Percentiles rank a stretch among this genome's conserved stretches.
These are phyloP conservation scores for Astrothelium subdiscretum DNA, from an alignment of 495 filamentous ascomycete species.

Conservation along the genomic window DNA sequence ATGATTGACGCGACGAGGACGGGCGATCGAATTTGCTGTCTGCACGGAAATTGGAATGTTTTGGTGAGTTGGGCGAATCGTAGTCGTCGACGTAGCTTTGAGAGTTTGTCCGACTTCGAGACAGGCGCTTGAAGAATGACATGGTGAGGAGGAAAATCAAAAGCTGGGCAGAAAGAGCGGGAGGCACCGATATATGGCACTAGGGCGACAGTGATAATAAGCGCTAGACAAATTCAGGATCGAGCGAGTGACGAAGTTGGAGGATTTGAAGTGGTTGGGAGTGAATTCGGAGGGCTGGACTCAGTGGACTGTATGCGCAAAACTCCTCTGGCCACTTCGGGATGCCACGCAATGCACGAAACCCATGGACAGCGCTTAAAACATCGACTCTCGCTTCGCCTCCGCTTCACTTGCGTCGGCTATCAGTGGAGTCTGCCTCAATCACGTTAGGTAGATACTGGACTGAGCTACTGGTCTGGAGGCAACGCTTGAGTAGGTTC, in stretches of 20 bases:
- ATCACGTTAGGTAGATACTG: too few relatives aligned
- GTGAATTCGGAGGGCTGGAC: not conserved
- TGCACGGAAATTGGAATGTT: not conserved
- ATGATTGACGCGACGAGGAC: slow-evolving; percentile 1
- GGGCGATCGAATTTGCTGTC: slow-evolving; percentile 2
- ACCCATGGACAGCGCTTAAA: not conserved
- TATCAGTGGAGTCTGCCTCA: too few relatives aligned
- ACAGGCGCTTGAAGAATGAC: slow-evolving; percentile 27
- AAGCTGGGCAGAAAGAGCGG: slow-evolving; percentile 9
- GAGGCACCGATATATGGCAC: not conserved
- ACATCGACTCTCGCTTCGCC: too few relatives aligned
- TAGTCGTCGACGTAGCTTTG: slow-evolving; percentile 24
- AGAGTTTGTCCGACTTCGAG: slow-evolving; percentile 13
- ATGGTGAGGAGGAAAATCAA: slow-evolving; percentile 10
- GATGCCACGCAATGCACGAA: not conserved
- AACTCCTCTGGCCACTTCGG: not conserved
- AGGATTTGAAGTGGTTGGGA: not conserved
- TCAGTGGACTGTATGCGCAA: too few relatives aligned
- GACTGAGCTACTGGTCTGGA: too few relatives aligned
- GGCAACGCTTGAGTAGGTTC: too few relatives aligned
- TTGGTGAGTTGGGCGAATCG: slow-evolving; percentile 4
- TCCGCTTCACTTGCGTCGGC: too few relatives aligned
- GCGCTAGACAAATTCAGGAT: not conserved
- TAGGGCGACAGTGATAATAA: not conserved
- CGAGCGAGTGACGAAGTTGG: not conserved